A percentile compares a stretch with the other conserved stretches of the same genome.
These are phyloP conservation scores for Pistacia vera DNA, from an alignment of 345 rosid species.

Conservation along the genomic window DNA sequence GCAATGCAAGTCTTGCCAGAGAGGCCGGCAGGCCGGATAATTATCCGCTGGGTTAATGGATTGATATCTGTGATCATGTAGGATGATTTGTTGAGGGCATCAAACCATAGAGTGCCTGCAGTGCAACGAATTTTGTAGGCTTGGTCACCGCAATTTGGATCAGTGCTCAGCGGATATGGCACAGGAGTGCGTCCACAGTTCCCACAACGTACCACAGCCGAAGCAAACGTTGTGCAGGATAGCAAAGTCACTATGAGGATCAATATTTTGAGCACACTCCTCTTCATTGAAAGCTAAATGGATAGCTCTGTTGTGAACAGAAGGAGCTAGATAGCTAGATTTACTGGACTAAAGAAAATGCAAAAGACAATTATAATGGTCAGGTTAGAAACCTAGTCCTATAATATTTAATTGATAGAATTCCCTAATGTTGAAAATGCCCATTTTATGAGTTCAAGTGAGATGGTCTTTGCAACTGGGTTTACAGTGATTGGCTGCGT, in stretches of 20 bases:
- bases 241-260: background rate
- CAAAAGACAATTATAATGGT: background rate
- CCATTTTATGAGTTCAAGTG: background rate
- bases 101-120: constrained; percentile 29
- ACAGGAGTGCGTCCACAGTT: constrained; percentile 44
- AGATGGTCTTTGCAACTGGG: constrained; percentile 3
- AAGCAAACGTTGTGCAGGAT: constrained; percentile 22
- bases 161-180: constrained; percentile 55
- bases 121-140: constrained; percentile 45
- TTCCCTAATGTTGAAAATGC: background rate
- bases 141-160: constrained; percentile 48
- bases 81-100: constrained; percentile 40
- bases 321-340: background rate
- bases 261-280: background rate
- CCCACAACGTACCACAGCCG: constrained; percentile 37
- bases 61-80: constrained; percentile 38
- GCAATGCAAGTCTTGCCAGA: constrained; percentile 29
- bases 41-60: constrained; percentile 33
- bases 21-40: constrained; percentile 36
- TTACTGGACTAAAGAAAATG: background rate
- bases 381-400: background rate
- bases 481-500: no score
- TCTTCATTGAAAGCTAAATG: constrained; percentile 13
- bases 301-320: background rate
- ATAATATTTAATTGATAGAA: background rate